Conservation (phyloP, 2,329 filamentous ascomycete genomes). For the Herpomyces periplanetae region DNA sequence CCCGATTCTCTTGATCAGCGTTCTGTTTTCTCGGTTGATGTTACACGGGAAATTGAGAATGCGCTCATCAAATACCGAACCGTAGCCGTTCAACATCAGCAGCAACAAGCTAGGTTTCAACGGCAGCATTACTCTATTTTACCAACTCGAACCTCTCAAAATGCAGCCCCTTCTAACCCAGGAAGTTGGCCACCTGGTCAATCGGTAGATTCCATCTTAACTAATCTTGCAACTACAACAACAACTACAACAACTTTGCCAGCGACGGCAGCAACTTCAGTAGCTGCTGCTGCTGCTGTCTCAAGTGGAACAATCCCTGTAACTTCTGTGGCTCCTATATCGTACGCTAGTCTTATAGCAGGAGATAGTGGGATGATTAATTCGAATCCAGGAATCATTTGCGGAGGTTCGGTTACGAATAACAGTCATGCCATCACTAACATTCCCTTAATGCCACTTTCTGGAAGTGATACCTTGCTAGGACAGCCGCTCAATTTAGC, state of each 20-base stretch:
- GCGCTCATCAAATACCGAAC: constrained; percentile 47
- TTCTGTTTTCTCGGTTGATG: constrained; percentile 56
- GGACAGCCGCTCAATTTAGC: too few species aligned
- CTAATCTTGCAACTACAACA: constrained; percentile 2
- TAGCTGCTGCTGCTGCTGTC: constrained; percentile 2
- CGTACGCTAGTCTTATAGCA: constrained; percentile 1
- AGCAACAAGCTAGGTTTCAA: constrained; percentile 7
- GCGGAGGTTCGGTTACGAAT: not conserved
- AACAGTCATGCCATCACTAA: too few species aligned
- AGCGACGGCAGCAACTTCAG: constrained; percentile 1
- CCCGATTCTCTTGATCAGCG: constrained; percentile 69
- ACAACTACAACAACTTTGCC: constrained; percentile 8
- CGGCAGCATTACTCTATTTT: constrained; percentile 5
- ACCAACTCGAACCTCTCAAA: constrained; percentile 11
- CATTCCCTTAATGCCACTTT: too few species aligned
- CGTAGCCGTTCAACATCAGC: constrained; percentile 11
- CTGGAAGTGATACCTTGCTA: too few species aligned
- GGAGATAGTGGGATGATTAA: too few species aligned
- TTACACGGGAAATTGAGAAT: constrained; percentile 67
- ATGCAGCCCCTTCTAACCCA: constrained; percentile 20
- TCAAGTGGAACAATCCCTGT: constrained; percentile 2
- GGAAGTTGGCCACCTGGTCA: too few species aligned
- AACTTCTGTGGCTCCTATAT: constrained; percentile 1
- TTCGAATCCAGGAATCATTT: too few species aligned
- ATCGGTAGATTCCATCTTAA: constrained; percentile 4